A percentile compares a stretch with the other conserved stretches of the same genome.
phyloP scores from a whole-genome alignment of 2,329 filamentous ascomycete genomes.

The Colletotrichum sp. region DNA sequence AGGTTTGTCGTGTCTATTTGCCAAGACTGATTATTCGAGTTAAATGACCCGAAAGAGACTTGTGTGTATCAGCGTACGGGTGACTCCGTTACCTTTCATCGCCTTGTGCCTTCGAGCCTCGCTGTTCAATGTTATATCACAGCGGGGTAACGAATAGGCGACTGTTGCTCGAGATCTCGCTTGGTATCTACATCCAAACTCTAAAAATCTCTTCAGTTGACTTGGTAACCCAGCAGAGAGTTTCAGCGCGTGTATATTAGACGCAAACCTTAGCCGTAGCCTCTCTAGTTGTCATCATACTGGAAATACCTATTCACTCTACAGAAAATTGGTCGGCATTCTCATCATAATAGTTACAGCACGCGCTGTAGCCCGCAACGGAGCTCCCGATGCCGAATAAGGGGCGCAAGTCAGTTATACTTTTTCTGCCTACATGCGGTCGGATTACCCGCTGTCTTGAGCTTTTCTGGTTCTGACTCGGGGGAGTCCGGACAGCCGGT shows the following conservation, averaged over 20 bases:
- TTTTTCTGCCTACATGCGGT: neutral
- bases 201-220: neutral
- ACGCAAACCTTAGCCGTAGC: neutral
- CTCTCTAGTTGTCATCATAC: neutral
- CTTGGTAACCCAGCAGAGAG: neutral
- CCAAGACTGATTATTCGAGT: neutral
- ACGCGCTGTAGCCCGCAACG: neutral
- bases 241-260: neutral
- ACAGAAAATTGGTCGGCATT: no score
- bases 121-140: neutral
- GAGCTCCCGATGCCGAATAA: neutral
- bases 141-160: neutral
- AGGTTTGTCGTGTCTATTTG: neutral
- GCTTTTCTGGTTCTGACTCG: rapidly evolving
- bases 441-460: neutral
- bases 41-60: neutral
- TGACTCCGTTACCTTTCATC: neutral
- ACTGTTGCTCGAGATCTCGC: neutral
- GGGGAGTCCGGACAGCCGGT: neutral
- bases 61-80: neutral
- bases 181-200: neutral
- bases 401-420: neutral
- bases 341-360: rapidly evolving
- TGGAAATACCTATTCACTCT: neutral
- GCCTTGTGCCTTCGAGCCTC: neutral